Evolutionary conservation across 129 eudicot genomes (phyloP).

Genomic region (Arctium lappa): DNA sequence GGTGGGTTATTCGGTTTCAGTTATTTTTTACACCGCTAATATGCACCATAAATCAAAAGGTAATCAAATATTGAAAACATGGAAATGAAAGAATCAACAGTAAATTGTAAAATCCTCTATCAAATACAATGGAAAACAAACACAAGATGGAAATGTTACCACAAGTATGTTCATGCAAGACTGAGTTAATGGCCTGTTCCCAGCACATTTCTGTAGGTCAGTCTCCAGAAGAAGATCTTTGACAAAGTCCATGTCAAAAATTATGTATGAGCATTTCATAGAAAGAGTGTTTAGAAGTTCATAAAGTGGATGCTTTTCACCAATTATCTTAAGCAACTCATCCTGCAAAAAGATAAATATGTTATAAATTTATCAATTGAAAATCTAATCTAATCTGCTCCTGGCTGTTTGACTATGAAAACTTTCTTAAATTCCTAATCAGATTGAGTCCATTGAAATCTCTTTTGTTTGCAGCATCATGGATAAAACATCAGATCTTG

Average conservation of each 20-base stretch:
- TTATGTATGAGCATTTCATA: slow-evolving; percentile 78
- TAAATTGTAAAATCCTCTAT: too few relatives aligned
- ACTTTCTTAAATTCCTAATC: background rate
- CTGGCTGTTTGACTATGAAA: background rate
- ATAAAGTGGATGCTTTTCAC: slow-evolving; percentile 66
- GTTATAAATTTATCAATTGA: background rate
- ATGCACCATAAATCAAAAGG: background rate
- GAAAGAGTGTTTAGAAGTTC: slow-evolving; percentile 71
- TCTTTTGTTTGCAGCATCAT: background rate
- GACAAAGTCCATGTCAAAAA: slow-evolving; percentile 83
- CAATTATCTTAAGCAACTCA: slow-evolving; percentile 67
- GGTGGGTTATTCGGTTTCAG: too few relatives aligned
- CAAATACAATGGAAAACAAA: background rate
- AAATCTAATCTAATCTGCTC: background rate
- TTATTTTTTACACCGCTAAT: too few relatives aligned
- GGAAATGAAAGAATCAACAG: background rate
- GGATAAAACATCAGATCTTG: too few relatives aligned
- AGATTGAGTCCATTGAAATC: background rate
- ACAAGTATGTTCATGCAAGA: slow-evolving; percentile 82
- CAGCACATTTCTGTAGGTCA: slow-evolving; percentile 53
- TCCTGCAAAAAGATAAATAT: slow-evolving; percentile 42
- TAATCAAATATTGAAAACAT: background rate
- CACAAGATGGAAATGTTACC: slow-evolving; percentile 40
- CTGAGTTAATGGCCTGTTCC: slow-evolving; percentile 42
- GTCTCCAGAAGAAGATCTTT: slow-evolving; percentile 74